Evolutionary conservation across 2,329 filamentous ascomycete species (phyloP).

Genomic region (Talaromyces sp.): DNA sequence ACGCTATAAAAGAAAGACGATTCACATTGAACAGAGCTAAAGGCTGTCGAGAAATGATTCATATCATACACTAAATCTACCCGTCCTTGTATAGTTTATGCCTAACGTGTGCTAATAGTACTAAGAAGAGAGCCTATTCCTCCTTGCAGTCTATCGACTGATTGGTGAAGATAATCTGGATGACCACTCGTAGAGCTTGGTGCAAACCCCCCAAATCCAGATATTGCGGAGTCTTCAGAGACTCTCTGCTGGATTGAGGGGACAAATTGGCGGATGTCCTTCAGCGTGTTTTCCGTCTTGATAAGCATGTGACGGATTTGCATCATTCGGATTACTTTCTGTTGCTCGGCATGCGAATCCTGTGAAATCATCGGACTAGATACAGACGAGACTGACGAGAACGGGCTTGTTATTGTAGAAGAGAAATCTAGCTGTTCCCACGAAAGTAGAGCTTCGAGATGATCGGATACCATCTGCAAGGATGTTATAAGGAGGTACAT

Average conservation of each 20-base stretch:
- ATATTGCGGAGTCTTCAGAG: constrained; percentile 12
- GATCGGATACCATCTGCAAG: constrained; percentile 17
- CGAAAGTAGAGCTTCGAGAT: background rate
- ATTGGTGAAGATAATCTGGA: constrained; percentile 9
- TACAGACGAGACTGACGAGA: background rate
- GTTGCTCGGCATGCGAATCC: background rate
- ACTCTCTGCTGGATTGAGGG: background rate
- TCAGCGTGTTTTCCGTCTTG: constrained; percentile 9
- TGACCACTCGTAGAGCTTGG: background rate
- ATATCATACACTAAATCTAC: background rate
- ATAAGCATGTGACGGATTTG: constrained; percentile 17
- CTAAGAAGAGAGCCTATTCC: constrained; percentile 11
- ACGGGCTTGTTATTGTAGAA: background rate
- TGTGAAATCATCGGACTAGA: background rate
- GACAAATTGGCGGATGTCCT: background rate
- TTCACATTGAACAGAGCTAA: background rate
- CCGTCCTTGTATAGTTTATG: background rate
- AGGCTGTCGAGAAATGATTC: background rate
- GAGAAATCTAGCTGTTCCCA: background rate
- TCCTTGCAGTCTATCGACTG: constrained; percentile 9
- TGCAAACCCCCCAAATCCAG: background rate
- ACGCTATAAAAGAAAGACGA: background rate
- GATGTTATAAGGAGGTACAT: constrained; percentile 13
- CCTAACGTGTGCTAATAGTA: background rate
- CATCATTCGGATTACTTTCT: background rate